Evolutionary conservation across 345 rosid genomes (phyloP).

Genomic region (Rhizophora apiculata): DNA sequence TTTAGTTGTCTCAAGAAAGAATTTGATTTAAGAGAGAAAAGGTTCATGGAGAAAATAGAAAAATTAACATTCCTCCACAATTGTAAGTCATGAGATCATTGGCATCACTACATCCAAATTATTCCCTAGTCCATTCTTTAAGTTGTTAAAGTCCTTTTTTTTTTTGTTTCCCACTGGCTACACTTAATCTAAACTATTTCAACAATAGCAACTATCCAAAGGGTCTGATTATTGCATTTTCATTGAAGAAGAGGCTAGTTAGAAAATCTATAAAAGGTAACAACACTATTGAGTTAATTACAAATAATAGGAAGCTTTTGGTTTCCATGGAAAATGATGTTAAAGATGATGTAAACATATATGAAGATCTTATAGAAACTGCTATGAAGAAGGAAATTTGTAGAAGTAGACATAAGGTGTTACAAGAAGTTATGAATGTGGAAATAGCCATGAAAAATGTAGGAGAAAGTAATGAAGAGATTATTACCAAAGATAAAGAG

Average conservation of each 20-base stretch:
- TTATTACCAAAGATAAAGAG: background rate
- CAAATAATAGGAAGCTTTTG: background rate
- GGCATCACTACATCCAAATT: conserved; percentile 4
- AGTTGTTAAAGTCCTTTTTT: conserved; percentile 3
- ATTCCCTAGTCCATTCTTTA: background rate
- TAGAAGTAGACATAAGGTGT: too few species aligned
- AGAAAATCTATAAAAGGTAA: conserved; percentile 1
- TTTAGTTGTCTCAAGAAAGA: conserved; percentile 6
- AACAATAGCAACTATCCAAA: background rate
- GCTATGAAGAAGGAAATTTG: background rate
- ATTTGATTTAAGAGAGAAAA: conserved; percentile 13
- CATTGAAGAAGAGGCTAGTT: conserved; percentile 2
- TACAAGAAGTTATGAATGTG: too few species aligned
- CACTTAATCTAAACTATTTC: background rate
- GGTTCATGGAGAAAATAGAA: background rate
- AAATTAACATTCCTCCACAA: background rate
- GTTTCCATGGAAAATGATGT: too few species aligned
- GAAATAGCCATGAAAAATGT: too few species aligned
- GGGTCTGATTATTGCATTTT: conserved; percentile 13
- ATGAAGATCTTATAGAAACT: background rate
- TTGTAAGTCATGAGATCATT: background rate
- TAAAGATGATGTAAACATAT: too few species aligned
- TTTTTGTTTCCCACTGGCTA: background rate
- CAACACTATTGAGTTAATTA: background rate
- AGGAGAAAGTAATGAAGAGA: too few species aligned